A percentile compares a stretch with the other conserved stretches of the same genome.
These are phyloP conservation scores for Rhododendron ovatum DNA, from an alignment of 148 eudicot genomes.

Conservation along the genomic window DNA sequence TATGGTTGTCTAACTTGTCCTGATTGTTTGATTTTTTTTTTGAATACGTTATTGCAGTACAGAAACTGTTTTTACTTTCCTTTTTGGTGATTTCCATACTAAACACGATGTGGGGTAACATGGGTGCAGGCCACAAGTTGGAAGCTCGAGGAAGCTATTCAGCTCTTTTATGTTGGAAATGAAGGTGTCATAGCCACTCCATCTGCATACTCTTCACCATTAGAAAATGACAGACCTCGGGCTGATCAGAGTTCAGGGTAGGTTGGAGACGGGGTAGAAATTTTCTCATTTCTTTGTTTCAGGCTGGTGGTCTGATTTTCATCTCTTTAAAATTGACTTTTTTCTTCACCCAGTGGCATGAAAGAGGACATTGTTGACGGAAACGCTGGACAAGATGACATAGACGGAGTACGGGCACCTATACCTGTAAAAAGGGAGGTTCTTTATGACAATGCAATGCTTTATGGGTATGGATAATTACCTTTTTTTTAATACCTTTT, in stretches of 20 bases:
- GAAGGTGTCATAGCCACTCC: constrained; percentile 49
- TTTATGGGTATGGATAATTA: constrained; percentile 46
- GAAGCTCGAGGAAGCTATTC: constrained; percentile 98
- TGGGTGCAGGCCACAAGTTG: constrained; percentile 79
- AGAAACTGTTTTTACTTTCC: neutral
- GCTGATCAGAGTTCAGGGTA: constrained; percentile 50
- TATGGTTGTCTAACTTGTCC: neutral
- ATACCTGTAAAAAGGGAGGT: constrained; percentile 90
- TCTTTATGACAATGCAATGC: constrained; percentile 60
- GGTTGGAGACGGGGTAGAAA: constrained; percentile 4
- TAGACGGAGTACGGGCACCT: constrained; percentile 73
- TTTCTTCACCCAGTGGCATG: constrained; percentile 38
- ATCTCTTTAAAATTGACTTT: constrained; percentile 4
- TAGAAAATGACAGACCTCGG: constrained; percentile 29
- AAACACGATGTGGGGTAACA: neutral
- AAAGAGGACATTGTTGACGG: constrained; percentile 30
- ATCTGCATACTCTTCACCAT: constrained; percentile 34
- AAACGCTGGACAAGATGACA: constrained; percentile 25
- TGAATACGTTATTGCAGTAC: neutral
- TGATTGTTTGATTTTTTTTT: neutral
- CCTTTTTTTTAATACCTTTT: neutral
- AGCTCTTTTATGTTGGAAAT: constrained; percentile 83
- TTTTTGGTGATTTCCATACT: neutral
- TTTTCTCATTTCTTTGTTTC: neutral
- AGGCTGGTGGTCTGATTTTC: neutral